A percentile compares a stretch with the other conserved stretches of the same genome.
phyloP scores from a whole-genome alignment of 2,329 filamentous ascomycete species.

The Sordariomycetes sp. region DNA sequence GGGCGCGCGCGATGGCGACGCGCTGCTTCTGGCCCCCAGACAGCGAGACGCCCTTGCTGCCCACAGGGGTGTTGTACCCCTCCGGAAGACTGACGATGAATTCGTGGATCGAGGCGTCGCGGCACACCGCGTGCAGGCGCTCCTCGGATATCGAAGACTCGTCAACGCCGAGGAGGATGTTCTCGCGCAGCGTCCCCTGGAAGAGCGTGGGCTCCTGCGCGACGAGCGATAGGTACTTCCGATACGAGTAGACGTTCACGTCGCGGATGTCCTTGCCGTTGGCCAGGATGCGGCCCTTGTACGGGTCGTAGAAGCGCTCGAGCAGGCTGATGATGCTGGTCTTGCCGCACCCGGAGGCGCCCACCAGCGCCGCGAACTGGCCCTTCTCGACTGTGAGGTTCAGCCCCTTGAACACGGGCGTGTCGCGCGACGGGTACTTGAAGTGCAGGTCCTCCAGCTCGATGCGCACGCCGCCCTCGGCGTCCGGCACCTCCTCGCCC shows the following conservation, averaged over 20 bases:
- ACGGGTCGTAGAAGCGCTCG: conserved; percentile 61
- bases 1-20: conserved; percentile 57
- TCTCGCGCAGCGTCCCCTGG: conserved; percentile 29
- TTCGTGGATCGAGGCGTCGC: conserved; percentile 58
- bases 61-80: conserved; percentile 58
- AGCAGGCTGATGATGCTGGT: conserved; percentile 58
- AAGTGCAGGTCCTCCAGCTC: conserved; percentile 48
- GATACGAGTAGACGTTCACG: conserved; percentile 51
- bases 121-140: conserved; percentile 39
- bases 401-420: conserved; percentile 48
- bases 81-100: conserved; percentile 58
- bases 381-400: conserved; percentile 56
- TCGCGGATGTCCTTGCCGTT: conserved; percentile 49
- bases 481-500: conserved; percentile 27
- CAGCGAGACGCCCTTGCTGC: conserved; percentile 54
- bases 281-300: conserved; percentile 52
- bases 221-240: conserved; percentile 57
- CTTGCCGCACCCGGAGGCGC: conserved; percentile 62
- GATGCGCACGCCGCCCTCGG: conserved; percentile 40
- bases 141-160: conserved; percentile 39
- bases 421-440: conserved; percentile 47
- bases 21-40: conserved; percentile 67
- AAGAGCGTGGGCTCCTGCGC: conserved; percentile 67
- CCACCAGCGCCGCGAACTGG: conserved; percentile 61
- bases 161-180: conserved; percentile 36